Evolutionary conservation across 495 filamentous ascomycete genomes (phyloP), one percentile per base, ranked within the genome.

Genomic region (Penicillium coprophilum): DNA sequence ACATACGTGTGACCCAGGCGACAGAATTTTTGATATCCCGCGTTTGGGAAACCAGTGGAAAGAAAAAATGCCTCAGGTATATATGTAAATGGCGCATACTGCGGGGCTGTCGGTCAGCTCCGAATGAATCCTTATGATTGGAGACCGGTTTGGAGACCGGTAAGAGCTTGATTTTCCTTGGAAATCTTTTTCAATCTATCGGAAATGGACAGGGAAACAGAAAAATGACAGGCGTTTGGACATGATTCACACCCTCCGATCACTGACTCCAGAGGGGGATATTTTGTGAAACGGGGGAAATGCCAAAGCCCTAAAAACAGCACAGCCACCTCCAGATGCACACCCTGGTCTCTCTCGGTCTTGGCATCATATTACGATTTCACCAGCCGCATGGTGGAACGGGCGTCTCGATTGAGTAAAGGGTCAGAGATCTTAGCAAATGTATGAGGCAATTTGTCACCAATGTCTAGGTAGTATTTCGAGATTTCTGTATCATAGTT

Each of bases 21-120:
- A 27, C 24, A 27, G 24, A 27, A 27, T 27, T 27, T 5, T 27
- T 27, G 4, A 5, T 27, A 27, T 27, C 24, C 24, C 24, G 24
- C 24, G 4, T 27, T 19, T 6, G 24, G 7, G 12, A 36, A 61
- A 64, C 54, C 45, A 66, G 58, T 61, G 61, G 61, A 56, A 59
- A 56, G 40, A 52, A 56, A 66, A 66, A 66, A 64, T 64, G 63
- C 63, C 63, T 66, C 63, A 63, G 63, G 61, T 56, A 44, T 61
- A 57, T 48, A 61, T 43, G 7, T n/a, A 67, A 67, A 67, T 67
- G 52, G 56, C 64, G 55, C 64, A 67, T 64, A 64, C 28, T 60
- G 27, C 20, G 51, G 24, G 24, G 24, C 24, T 24, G 24, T 24
- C 24, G 24, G 24, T 2, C 24, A 27, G 24, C 24, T 27, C 24